Evolutionary conservation across 2,329 filamentous ascomycete genomes (phyloP).

Genomic region (Lasiodiplodia citricola): DNA sequence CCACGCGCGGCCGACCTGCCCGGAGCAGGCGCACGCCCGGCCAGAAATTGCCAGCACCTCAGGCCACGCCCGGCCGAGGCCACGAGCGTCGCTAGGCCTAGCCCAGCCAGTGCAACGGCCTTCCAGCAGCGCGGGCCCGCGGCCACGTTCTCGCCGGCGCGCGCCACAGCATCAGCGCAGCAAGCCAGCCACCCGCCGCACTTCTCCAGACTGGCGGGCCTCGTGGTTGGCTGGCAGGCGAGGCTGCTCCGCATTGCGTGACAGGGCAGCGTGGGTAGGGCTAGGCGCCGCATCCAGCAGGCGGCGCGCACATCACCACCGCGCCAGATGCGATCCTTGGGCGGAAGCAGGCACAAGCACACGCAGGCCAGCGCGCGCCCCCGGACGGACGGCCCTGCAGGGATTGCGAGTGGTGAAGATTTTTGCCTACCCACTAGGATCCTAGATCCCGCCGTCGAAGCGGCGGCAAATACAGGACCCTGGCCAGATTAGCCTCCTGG

Average conservation of each 20-base stretch:
- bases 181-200: constrained; percentile 17
- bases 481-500: constrained; percentile 12
- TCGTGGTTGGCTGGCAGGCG: not conserved
- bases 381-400: constrained; percentile 10
- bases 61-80: constrained; percentile 1
- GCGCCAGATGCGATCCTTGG: not conserved
- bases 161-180: constrained; percentile 19
- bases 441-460: constrained; percentile 20
- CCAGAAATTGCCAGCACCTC: not conserved
- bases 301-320: not conserved
- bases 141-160: constrained; percentile 1
- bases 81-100: not conserved
- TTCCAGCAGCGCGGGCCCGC: constrained; percentile 8
- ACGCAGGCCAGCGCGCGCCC: constrained; percentile 5
- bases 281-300: constrained; percentile 8
- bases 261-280: not conserved
- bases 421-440: constrained; percentile 21
- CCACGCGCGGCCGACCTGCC: constrained; percentile 13
- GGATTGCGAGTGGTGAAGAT: constrained; percentile 15
- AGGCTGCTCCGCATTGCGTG: constrained; percentile 7
- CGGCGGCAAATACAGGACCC: constrained; percentile 22
- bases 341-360: constrained; percentile 19
- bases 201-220: constrained; percentile 21
- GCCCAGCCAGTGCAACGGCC: not conserved
- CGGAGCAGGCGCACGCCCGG: not conserved